phyloP scores from a whole-genome alignment of 768 basidiomycete species.

The Boletus insuetus region DNA sequence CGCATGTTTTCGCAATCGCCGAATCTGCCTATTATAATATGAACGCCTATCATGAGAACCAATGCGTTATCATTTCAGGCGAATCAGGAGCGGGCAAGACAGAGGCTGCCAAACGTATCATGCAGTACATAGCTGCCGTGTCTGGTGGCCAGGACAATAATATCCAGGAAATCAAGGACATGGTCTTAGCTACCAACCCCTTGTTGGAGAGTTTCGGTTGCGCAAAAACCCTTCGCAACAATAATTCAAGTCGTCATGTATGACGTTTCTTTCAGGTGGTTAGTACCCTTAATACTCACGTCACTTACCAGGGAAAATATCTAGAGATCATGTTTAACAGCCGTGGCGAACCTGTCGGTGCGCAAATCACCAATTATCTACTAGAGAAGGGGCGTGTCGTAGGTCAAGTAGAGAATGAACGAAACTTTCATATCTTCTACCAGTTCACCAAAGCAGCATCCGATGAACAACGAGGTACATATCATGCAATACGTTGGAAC shows the following conservation, averaged over 20 bases:
- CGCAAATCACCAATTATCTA: conserved; percentile 97
- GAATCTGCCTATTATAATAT: conserved; percentile 98
- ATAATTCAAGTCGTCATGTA: conserved; percentile 98
- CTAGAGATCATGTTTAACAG: conserved; percentile 98
- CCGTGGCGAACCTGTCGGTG: conserved; percentile 91
- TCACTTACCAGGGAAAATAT: conserved; percentile 81
- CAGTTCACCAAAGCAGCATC: conserved; percentile 97
- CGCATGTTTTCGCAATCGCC: conserved; percentile 97
- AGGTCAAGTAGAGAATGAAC: conserved; percentile 93
- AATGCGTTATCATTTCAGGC: conserved; percentile 99
- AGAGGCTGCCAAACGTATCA: conserved; percentile 97
- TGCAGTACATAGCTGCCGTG: conserved; percentile 99
- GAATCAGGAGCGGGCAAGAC: conserved; percentile 99
- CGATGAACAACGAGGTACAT: conserved; percentile 79
- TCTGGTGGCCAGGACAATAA: conserved; percentile 85
- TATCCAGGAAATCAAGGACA: conserved; percentile 98
- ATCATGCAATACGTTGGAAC: background rate
- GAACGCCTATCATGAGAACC: conserved; percentile 99
- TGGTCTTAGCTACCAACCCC: conserved; percentile 98
- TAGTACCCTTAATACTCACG: conserved; percentile 2
- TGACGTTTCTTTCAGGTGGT: conserved; percentile 31
- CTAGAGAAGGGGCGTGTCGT: conserved; percentile 97
- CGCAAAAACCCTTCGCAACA: conserved; percentile 97
- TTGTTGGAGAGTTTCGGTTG: conserved; percentile 97
- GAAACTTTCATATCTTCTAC: conserved; percentile 99